These are phyloP conservation scores for Casuarina cunninghamiana DNA, from an alignment of 306 rosid genomes.

Conservation along the genomic window DNA sequence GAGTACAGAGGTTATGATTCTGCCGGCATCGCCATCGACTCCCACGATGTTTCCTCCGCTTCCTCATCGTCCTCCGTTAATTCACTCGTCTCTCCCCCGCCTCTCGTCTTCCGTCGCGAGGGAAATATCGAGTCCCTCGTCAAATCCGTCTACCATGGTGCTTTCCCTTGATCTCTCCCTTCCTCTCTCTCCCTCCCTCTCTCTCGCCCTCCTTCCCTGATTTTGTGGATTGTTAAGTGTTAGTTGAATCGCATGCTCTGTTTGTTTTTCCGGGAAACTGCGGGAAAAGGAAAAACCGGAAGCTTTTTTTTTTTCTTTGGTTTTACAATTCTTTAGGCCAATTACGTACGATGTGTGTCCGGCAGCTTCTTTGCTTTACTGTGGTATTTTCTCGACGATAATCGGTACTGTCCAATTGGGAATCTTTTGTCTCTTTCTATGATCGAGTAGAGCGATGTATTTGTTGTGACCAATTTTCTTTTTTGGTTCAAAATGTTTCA, in stretches of 20 bases:
- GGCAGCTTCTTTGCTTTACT: neutral
- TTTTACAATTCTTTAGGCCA: neutral
- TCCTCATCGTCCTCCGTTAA: slow-evolving; percentile 28
- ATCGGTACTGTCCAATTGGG: neutral
- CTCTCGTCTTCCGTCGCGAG: slow-evolving; percentile 82
- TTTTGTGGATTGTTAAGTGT: too few relatives aligned
- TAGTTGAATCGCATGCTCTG: neutral
- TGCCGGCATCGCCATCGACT: slow-evolving; percentile 86
- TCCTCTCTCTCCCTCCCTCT: neutral
- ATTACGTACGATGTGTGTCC: neutral
- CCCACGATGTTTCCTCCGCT: slow-evolving; percentile 17
- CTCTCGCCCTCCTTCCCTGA: neutral
- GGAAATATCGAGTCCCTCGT: slow-evolving; percentile 96
- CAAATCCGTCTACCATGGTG: slow-evolving; percentile 84
- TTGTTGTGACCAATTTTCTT: neutral
- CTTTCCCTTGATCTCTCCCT: neutral
- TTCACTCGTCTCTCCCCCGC: slow-evolving; percentile 28
- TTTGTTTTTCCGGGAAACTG: slow-evolving; percentile 20
- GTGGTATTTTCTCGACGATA: neutral
- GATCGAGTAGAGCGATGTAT: neutral
- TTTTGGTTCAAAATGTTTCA: neutral
- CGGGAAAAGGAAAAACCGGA: neutral
- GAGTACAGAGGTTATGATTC: slow-evolving; percentile 98
- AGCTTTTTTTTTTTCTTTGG: neutral
- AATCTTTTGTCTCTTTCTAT: neutral